Conservation (phyloP, 73 alveolate genomes). For the Uronychia binucleata region DNA sequence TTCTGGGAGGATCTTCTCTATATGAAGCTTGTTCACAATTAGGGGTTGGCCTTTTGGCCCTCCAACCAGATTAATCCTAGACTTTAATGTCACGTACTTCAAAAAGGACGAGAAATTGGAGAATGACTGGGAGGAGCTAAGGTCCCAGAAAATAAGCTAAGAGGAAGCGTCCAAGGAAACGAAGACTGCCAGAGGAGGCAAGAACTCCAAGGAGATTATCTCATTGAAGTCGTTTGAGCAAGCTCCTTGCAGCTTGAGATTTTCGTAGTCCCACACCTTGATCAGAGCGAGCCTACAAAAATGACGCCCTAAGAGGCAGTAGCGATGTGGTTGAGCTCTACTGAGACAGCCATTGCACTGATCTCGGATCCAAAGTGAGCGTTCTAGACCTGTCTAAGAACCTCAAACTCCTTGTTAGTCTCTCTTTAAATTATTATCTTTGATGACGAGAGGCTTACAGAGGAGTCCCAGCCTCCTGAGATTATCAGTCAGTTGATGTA, state of each 20-base stretch:
- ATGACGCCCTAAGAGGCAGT: slow-evolving; percentile 51
- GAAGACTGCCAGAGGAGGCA: slow-evolving; percentile 19
- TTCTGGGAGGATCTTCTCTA: not conserved
- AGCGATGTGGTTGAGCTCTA: slow-evolving; percentile 38
- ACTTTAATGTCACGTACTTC: not conserved
- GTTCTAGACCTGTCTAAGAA: slow-evolving; percentile 32
- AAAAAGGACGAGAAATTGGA: slow-evolving; percentile 8
- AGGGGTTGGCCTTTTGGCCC: not conserved
- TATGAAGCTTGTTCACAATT: not conserved
- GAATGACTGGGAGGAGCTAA: slow-evolving; percentile 25
- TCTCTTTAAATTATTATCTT: slow-evolving; percentile 26
- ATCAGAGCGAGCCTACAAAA: not conserved
- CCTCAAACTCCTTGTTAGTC: slow-evolving; percentile 20
- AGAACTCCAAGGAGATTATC: slow-evolving; percentile 21
- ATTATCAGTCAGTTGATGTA: slow-evolving; percentile 25
- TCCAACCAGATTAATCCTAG: not conserved
- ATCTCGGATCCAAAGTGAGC: slow-evolving; percentile 56
- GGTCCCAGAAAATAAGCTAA: slow-evolving; percentile 38
- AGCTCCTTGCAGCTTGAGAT: slow-evolving; percentile 40
- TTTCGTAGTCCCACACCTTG: slow-evolving; percentile 51
- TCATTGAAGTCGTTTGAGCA: slow-evolving; percentile 43
- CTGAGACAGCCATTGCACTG: slow-evolving; percentile 33
- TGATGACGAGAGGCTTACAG: slow-evolving; percentile 1
- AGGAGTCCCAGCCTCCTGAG: slow-evolving; percentile 57
- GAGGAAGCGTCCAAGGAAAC: slow-evolving; percentile 42